phyloP scores from a whole-genome alignment of 1,139 yeast genomes.

The Yamadazyma aaseri region DNA sequence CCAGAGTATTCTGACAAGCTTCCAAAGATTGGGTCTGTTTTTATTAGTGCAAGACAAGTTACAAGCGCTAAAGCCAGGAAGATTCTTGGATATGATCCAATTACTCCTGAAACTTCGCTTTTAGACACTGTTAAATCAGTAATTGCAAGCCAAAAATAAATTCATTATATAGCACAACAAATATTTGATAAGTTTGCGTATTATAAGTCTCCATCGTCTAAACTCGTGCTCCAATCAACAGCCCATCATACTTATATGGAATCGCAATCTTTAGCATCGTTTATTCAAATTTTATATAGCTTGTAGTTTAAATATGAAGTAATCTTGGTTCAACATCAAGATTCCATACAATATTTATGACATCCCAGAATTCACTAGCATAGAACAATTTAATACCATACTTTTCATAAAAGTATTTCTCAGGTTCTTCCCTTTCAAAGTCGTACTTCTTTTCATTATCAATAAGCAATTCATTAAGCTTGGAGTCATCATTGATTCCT shows the following conservation, averaged over 20 bases:
- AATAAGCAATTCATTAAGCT: constrained; percentile 34
- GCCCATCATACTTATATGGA: too few species aligned
- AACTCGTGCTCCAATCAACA: too few species aligned
- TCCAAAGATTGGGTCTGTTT: constrained; percentile 5
- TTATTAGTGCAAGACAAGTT: not conserved
- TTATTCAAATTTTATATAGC: too few species aligned
- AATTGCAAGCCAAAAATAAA: too few species aligned
- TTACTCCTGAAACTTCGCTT: not conserved
- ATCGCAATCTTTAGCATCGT: too few species aligned
- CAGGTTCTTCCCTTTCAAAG: constrained; percentile 42
- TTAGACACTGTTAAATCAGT: constrained; percentile 2
- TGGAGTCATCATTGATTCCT: constrained; percentile 31
- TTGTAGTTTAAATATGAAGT: not conserved
- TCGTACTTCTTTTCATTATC: constrained; percentile 32
- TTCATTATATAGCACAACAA: too few species aligned
- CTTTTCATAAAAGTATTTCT: constrained; percentile 45
- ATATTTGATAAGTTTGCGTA: too few species aligned
- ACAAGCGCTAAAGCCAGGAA: constrained; percentile 6
- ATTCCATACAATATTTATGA: constrained; percentile 66
- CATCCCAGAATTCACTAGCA: constrained; percentile 80
- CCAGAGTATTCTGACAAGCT: constrained; percentile 6
- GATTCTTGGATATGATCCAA: constrained; percentile 6
- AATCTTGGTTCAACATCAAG: not conserved
- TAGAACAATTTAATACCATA: constrained; percentile 59
- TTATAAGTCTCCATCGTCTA: too few species aligned